These are phyloP conservation scores for Malassezia slooffiae DNA, from an alignment of 1,284 basidiomycete species.

Conservation along the genomic window DNA sequence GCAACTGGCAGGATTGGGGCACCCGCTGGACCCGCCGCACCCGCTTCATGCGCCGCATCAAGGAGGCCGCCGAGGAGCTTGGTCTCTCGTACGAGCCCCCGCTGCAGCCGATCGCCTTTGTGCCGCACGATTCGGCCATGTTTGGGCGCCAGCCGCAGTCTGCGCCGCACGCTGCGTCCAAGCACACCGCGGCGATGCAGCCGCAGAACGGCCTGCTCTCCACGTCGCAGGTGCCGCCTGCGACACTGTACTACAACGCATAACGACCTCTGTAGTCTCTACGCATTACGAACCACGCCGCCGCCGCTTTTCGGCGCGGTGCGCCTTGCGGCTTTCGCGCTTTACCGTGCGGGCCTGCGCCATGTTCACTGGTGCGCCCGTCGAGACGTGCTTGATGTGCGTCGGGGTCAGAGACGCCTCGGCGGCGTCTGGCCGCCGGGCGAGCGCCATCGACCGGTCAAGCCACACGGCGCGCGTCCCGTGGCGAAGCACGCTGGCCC, in stretches of 20 bases:
- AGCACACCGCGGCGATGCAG: neutral
- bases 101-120: conserved; percentile 36
- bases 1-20: conserved; percentile 80
- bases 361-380: conserved; percentile 7
- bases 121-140: too few relatives aligned
- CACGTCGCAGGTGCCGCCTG: conserved; percentile 1
- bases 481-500: neutral
- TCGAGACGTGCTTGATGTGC: conserved; percentile 7
- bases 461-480: conserved; percentile 4
- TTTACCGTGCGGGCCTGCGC: neutral
- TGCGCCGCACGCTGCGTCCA: too few relatives aligned
- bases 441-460: too few relatives aligned
- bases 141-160: too few relatives aligned
- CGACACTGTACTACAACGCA: neutral
- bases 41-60: conserved; percentile 37
- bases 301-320: neutral
- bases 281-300: neutral
- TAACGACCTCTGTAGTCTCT: neutral
- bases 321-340: conserved; percentile 4
- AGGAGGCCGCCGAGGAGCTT: conserved; percentile 27
- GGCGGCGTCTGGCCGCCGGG: too few relatives aligned
- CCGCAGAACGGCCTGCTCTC: neutral
- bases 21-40: conserved; percentile 52
- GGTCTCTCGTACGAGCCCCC: conserved; percentile 30
- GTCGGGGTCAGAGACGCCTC: too few relatives aligned